A percentile compares a stretch with the other conserved stretches of the same genome.
These are phyloP conservation scores for Globisporangium abappressorium DNA, from an alignment of 352 stramenopile genomes.

Conservation along the genomic window DNA sequence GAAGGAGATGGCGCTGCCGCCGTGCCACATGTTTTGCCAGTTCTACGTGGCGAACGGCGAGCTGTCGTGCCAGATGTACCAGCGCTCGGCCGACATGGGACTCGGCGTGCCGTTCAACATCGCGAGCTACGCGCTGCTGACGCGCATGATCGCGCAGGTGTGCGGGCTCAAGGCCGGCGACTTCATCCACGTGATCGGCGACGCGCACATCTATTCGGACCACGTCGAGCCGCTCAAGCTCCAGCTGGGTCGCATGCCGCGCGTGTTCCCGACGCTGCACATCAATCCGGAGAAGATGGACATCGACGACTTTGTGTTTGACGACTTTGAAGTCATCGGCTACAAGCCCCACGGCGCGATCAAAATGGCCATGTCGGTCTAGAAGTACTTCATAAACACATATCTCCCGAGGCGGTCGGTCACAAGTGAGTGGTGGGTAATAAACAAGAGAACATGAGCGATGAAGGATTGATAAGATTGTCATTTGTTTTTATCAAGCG, in stretches of 20 bases:
- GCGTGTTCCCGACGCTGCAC: constrained; percentile 93
- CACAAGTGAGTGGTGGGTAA: neutral
- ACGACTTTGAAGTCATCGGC: constrained; percentile 95
- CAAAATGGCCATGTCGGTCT: constrained; percentile 99
- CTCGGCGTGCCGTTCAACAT: constrained; percentile 99
- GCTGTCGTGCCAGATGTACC: constrained; percentile 97
- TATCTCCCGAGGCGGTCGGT: no score
- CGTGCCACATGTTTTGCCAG: constrained; percentile 99
- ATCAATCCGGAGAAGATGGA: constrained; percentile 86
- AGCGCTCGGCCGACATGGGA: constrained; percentile 99
- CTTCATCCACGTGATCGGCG: constrained; percentile 98
- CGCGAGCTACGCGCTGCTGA: constrained; percentile 98
- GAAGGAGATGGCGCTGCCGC: constrained; percentile 96
- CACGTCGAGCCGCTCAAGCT: constrained; percentile 97
- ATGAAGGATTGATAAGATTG: neutral
- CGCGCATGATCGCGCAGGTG: constrained; percentile 95
- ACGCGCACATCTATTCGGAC: constrained; percentile 99
- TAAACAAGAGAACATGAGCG: neutral
- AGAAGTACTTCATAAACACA: neutral
- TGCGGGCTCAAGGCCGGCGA: constrained; percentile 93
- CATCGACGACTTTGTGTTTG: constrained; percentile 96
- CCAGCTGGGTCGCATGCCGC: constrained; percentile 92
- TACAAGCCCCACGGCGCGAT: constrained; percentile 97
- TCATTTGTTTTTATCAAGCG: neutral
- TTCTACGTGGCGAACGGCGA: constrained; percentile 88